Evolutionary conservation across 805 yeast genomes (phyloP).

Genomic region (Jamesozyma spencerorum): DNA sequence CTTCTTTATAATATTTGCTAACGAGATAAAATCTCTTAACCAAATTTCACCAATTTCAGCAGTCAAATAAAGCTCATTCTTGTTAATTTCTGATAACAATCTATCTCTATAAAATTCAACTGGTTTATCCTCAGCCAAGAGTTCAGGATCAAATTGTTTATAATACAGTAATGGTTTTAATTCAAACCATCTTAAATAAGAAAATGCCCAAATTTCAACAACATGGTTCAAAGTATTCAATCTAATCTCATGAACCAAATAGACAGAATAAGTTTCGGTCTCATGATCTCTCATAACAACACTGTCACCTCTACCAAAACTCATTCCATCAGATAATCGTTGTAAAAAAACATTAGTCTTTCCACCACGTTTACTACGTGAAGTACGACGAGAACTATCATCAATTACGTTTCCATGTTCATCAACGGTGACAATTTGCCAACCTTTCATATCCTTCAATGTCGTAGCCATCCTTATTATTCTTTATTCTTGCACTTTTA

Average conservation of each 20-base stretch:
- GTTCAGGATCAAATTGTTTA: constrained; percentile 15
- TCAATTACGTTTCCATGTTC: constrained; percentile 17
- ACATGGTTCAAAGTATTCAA: constrained; percentile 40
- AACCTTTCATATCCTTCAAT: constrained; percentile 20
- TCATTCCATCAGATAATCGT: constrained; percentile 40
- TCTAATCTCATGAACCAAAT: constrained; percentile 41
- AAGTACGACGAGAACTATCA: constrained; percentile 13
- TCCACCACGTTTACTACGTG: constrained; percentile 17
- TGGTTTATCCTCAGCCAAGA: constrained; percentile 14
- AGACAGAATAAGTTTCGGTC: constrained; percentile 33
- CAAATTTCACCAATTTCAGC: constrained; percentile 39
- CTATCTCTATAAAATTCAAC: constrained; percentile 11
- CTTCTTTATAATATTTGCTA: constrained; percentile 37
- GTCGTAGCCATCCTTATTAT: constrained; percentile 26
- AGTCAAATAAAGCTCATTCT: constrained; percentile 47
- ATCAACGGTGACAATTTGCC: constrained; percentile 26
- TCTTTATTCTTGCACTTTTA: no score
- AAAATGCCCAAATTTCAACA: constrained; percentile 40
- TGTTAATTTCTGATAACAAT: constrained; percentile 17
- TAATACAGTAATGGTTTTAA: constrained; percentile 28
- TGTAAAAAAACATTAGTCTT: constrained; percentile 24
- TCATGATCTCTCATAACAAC: constrained; percentile 34
- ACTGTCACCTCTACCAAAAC: constrained; percentile 45
- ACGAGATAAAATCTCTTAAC: constrained; percentile 35
- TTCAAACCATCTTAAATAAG: constrained; percentile 39